Percentiles rank a stretch among this genome's conserved stretches.
phyloP scores from a whole-genome alignment of 345 rosid genomes.

The Nasturtium officinale region DNA sequence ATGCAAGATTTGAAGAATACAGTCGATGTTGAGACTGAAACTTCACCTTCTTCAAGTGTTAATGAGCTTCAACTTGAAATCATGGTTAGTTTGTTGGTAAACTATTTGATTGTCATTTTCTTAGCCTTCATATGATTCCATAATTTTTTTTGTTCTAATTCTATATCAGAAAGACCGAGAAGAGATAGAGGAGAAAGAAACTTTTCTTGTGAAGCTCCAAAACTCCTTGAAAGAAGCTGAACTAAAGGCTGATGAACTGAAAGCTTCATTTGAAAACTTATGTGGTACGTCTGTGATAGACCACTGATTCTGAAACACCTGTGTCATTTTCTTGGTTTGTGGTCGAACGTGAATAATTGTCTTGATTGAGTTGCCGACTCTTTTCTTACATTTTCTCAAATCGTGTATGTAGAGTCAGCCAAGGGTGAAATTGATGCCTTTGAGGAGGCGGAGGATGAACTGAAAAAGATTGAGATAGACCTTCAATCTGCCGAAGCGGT shows the following conservation, averaged over 20 bases:
- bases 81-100: constrained; percentile 55
- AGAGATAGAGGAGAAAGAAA: constrained; percentile 60
- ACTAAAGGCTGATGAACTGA: constrained; percentile 58
- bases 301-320: constrained; percentile 22
- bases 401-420: constrained; percentile 61
- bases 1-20: constrained; percentile 66
- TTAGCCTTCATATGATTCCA: constrained; percentile 8
- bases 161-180: constrained; percentile 53
- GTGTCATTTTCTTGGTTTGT: constrained; percentile 17
- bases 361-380: constrained; percentile 23
- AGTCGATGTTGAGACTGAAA: constrained; percentile 49
- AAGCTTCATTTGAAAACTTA: constrained; percentile 57
- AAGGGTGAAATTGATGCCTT: constrained; percentile 72
- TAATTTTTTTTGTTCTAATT: not conserved
- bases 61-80: constrained; percentile 84
- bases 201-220: constrained; percentile 50
- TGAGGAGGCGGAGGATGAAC: constrained; percentile 75
- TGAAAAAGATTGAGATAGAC: constrained; percentile 69
- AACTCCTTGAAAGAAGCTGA: constrained; percentile 58
- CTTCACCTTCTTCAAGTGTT: constrained; percentile 57
- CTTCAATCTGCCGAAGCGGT: constrained; percentile 65
- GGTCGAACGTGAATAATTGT: not conserved
- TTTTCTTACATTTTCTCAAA: constrained; percentile 1
- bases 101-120: constrained; percentile 6
- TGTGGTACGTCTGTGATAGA: constrained; percentile 55